Conservation (phyloP, 768 basidiomycete species). For the Leccinum uliginosum region DNA sequence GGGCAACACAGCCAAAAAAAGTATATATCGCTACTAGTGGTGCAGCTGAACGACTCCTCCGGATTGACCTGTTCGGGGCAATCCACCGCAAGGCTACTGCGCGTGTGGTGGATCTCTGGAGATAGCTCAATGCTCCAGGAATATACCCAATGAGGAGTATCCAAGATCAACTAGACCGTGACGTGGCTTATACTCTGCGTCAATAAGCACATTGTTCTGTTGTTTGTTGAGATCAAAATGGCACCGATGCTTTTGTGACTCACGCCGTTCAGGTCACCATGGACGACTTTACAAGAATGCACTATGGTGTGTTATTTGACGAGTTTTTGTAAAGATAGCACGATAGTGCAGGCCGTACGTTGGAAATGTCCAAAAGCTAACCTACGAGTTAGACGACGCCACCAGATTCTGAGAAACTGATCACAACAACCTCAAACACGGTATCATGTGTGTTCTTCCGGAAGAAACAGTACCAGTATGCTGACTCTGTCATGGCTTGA, state of each 20-base stretch:
- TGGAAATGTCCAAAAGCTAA: background rate
- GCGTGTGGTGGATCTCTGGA: background rate
- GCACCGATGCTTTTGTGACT: background rate
- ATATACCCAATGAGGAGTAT: background rate
- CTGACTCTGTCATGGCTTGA: background rate
- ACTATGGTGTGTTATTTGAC: background rate
- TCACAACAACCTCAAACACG: no score
- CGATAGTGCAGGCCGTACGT: background rate
- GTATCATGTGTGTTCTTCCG: no score
- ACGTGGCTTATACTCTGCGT: background rate
- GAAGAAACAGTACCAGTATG: no score
- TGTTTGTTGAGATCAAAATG: background rate
- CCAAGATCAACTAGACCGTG: background rate
- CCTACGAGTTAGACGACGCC: background rate
- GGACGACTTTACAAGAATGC: background rate
- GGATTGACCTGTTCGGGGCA: background rate
- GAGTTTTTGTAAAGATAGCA: background rate
- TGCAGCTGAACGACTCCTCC: background rate
- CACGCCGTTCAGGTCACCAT: background rate
- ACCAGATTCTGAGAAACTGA: no score
- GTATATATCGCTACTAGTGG: background rate
- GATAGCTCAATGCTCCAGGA: background rate
- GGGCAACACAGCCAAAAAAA: background rate
- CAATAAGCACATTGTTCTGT: slow-evolving; percentile 4
- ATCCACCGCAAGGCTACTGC: background rate